Evolutionary conservation across 805 yeast species (phyloP).

Genomic region (Cyberlindnera subsufficiens): DNA sequence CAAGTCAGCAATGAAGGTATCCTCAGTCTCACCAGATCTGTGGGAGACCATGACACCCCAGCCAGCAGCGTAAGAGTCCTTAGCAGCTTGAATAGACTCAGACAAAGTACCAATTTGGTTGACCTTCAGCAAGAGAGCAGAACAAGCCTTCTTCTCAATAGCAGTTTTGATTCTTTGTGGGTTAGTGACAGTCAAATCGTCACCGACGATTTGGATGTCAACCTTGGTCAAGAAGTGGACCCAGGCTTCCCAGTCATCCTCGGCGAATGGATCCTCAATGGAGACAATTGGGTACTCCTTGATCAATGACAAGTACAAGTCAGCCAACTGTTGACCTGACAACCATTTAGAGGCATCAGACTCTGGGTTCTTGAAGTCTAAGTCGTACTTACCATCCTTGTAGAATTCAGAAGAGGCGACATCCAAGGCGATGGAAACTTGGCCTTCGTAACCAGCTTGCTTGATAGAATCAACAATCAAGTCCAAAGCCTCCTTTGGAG

Average conservation of each 20-base stretch:
- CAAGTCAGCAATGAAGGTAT: constrained; percentile 95
- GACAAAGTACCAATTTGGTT: constrained; percentile 97
- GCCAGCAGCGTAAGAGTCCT: constrained; percentile 89
- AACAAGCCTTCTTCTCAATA: constrained; percentile 92
- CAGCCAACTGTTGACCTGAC: constrained; percentile 81
- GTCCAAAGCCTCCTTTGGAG: constrained; percentile 97
- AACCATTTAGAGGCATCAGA: constrained; percentile 90
- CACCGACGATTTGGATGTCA: constrained; percentile 90
- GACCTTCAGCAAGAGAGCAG: constrained; percentile 93
- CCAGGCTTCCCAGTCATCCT: constrained; percentile 99
- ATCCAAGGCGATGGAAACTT: constrained; percentile 88
- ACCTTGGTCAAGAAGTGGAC: constrained; percentile 71
- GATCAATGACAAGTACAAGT: constrained; percentile 72
- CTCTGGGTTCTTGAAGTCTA: constrained; percentile 97
- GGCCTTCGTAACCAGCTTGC: constrained; percentile 92
- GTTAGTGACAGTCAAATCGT: constrained; percentile 98
- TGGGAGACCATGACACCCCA: constrained; percentile 99
- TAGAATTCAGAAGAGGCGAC: constrained; percentile 97
- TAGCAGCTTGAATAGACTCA: constrained; percentile 96
- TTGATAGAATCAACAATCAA: constrained; percentile 86
- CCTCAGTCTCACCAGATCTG: constrained; percentile 99
- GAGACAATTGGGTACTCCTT: constrained; percentile 96
- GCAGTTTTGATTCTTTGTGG: constrained; percentile 91
- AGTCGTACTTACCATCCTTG: constrained; percentile 95
- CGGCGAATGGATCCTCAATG: constrained; percentile 98